A percentile compares a stretch with the other conserved stretches of the same genome.
Conservation (phyloP, 192 early-diverging fungal species). For the Nowakowskiella sp. region DNA sequence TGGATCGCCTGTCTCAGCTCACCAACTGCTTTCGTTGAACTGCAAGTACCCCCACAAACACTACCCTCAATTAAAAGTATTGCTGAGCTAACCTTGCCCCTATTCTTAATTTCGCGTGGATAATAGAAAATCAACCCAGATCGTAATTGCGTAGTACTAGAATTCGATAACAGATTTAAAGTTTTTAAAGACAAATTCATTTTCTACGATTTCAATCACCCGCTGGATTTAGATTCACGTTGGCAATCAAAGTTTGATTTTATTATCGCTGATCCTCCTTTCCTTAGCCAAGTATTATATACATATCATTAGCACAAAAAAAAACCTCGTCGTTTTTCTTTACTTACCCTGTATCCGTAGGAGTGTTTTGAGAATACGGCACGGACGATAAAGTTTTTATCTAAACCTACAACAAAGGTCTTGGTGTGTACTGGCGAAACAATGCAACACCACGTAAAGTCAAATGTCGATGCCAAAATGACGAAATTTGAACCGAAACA, state of each 20-base stretch:
- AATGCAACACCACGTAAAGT: constrained; percentile 42
- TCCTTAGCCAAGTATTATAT: constrained; percentile 66
- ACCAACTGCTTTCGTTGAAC: constrained; percentile 55
- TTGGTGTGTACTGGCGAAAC: constrained; percentile 54
- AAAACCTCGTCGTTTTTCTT: too few relatives aligned
- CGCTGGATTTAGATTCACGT: constrained; percentile 22
- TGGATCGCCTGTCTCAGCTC: constrained; percentile 51
- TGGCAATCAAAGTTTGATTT: constrained; percentile 41
- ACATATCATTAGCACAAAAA: too few relatives aligned
- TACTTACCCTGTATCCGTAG: too few relatives aligned
- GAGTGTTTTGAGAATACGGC: too few relatives aligned
- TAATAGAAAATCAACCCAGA: constrained; percentile 12
- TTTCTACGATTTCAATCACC: constrained; percentile 67
- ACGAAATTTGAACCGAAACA: constrained; percentile 60
- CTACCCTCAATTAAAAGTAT: too few relatives aligned
- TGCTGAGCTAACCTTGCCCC: too few relatives aligned
- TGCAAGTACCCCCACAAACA: constrained; percentile 46
- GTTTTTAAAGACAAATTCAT: constrained; percentile 61
- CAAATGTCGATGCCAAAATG: constrained; percentile 41
- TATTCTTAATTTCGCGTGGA: constrained; percentile 1
- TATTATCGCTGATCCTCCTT: constrained; percentile 72
- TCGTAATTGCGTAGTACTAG: constrained; percentile 42
- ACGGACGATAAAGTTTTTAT: too few relatives aligned
- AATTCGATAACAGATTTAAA: constrained; percentile 66
- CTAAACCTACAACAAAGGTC: too few relatives aligned